Conservation (phyloP, 192 early-diverging fungal species). For the Coemansia sp. region DNA sequence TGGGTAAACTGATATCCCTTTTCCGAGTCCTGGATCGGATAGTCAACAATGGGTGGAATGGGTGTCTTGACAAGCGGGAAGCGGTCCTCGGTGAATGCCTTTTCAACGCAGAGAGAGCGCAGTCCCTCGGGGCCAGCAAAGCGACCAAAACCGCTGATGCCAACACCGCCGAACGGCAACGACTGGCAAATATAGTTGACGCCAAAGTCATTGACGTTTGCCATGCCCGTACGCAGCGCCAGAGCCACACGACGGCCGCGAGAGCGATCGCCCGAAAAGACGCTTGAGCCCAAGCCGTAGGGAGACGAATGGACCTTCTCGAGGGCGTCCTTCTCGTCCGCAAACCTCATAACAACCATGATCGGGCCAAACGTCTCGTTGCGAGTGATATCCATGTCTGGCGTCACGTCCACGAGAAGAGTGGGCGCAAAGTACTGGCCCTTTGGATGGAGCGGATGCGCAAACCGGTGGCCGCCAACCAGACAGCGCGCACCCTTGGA, state of each 20-base stretch:
- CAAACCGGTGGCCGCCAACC: slow-evolving; percentile 65
- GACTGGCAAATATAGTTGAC: slow-evolving; percentile 83
- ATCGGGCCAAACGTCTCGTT: slow-evolving; percentile 81
- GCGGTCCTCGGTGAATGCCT: slow-evolving; percentile 72
- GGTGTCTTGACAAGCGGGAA: slow-evolving; percentile 70
- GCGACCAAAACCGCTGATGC: slow-evolving; percentile 74
- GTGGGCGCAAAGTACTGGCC: slow-evolving; percentile 85
- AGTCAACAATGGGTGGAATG: slow-evolving; percentile 75
- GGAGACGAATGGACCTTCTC: slow-evolving; percentile 65
- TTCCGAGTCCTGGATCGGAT: slow-evolving; percentile 63
- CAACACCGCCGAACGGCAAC: slow-evolving; percentile 81
- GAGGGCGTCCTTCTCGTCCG: slow-evolving; percentile 67
- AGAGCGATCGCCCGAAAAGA: slow-evolving; percentile 71
- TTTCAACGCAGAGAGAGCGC: slow-evolving; percentile 67
- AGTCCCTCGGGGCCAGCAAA: slow-evolving; percentile 76
- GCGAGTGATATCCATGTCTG: slow-evolving; percentile 74
- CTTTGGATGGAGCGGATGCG: slow-evolving; percentile 68
- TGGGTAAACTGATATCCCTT: slow-evolving; percentile 61
- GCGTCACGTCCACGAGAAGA: slow-evolving; percentile 73
- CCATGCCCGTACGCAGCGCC: slow-evolving; percentile 70
- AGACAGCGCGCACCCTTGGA: slow-evolving; percentile 72
- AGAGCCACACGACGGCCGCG: slow-evolving; percentile 64
- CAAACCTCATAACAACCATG: slow-evolving; percentile 75
- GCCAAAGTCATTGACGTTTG: slow-evolving; percentile 86
- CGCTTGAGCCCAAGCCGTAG: slow-evolving; percentile 77